These are phyloP conservation scores for Drechslerella coelobrocha DNA, from an alignment of 2,329 filamentous ascomycete genomes.

Conservation along the genomic window DNA sequence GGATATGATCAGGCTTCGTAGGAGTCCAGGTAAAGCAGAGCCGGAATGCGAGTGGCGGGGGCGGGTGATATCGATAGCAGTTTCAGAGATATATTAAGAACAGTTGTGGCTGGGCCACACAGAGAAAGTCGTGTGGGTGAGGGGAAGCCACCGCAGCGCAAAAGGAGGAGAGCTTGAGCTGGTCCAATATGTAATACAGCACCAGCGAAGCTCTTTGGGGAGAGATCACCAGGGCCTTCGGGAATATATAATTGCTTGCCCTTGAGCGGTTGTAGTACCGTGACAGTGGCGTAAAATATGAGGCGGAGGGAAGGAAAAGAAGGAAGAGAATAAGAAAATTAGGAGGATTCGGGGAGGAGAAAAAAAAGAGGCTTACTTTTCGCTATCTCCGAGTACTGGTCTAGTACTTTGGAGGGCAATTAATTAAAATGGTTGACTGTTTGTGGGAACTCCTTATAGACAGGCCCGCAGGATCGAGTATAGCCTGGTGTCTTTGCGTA, in stretches of 20 bases:
- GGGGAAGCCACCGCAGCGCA: neutral
- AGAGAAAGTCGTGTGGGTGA: constrained; percentile 19
- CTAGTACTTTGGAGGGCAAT: constrained; percentile 15
- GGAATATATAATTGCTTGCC: constrained; percentile 17
- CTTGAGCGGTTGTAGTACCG: constrained; percentile 12
- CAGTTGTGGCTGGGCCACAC: constrained; percentile 25
- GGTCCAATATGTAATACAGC: constrained; percentile 3
- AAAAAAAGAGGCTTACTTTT: constrained; percentile 46
- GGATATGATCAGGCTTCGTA: constrained; percentile 4
- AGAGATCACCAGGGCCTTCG: constrained; percentile 23
- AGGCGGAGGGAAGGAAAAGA: constrained; percentile 31
- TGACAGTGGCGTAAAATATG: constrained; percentile 21
- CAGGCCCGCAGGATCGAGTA: constrained; percentile 36
- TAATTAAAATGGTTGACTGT: constrained; percentile 19
- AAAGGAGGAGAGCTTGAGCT: constrained; percentile 2
- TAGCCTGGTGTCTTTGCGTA: constrained; percentile 42
- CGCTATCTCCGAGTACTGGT: constrained; percentile 33
- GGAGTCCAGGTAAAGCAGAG: constrained; percentile 17
- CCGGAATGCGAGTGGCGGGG: constrained; percentile 48
- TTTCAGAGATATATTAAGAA: constrained; percentile 41
- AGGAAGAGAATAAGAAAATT: constrained; percentile 20
- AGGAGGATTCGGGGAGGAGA: constrained; percentile 21
- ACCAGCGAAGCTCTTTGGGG: constrained; percentile 23
- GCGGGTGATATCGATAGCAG: constrained; percentile 49
- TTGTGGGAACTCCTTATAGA: constrained; percentile 35